These are phyloP conservation scores for Lantana camara DNA, from an alignment of 257 asterid species.

Conservation along the genomic window DNA sequence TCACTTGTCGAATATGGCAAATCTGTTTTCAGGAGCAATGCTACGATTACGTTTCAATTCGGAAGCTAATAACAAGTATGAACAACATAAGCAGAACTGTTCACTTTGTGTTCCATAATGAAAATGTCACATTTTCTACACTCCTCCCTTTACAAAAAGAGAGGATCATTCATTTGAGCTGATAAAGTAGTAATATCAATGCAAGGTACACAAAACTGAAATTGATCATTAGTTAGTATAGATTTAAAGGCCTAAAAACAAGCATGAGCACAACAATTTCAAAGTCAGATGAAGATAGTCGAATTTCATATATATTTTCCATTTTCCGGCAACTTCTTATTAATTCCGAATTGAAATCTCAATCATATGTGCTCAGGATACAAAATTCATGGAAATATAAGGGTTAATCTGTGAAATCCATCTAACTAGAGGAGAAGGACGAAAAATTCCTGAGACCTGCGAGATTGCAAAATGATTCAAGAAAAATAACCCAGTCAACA, in stretches of 20 bases:
- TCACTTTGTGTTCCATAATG: background rate
- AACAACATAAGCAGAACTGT: constrained; percentile 3
- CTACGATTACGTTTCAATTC: background rate
- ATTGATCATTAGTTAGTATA: background rate
- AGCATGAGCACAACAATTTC: background rate
- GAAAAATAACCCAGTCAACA: background rate
- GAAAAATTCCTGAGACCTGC: background rate
- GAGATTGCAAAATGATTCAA: background rate
- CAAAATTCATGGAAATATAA: too few species aligned
- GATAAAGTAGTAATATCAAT: background rate
- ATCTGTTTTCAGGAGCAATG: constrained; percentile 42
- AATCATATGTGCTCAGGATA: too few species aligned
- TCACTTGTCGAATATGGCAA: constrained; percentile 50
- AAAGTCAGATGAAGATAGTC: background rate
- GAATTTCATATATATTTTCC: too few species aligned
- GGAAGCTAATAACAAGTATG: background rate
- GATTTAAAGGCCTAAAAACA: background rate
- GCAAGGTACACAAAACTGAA: background rate
- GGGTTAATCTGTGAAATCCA: background rate
- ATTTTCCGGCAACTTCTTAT: too few species aligned
- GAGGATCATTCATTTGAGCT: background rate
- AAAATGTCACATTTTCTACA: background rate
- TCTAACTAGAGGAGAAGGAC: background rate
- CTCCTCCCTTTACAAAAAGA: too few species aligned
- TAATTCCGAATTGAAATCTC: too few species aligned